Evolutionary conservation across 2,329 filamentous ascomycete genomes (phyloP).

Genomic region (Orbilia oligospora): DNA sequence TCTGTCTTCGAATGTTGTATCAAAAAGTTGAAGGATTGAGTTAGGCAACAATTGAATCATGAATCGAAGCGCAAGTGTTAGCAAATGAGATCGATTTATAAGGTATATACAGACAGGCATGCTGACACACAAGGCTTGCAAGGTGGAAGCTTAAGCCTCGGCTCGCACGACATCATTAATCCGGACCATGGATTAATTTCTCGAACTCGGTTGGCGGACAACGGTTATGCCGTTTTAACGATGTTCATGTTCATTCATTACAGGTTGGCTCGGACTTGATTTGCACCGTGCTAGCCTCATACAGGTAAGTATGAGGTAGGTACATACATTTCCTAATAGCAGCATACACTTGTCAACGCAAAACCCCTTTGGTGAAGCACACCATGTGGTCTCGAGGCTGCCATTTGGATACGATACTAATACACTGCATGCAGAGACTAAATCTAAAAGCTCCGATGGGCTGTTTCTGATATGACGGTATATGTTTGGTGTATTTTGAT

Average conservation of each 20-base stretch:
- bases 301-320: background rate
- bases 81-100: constrained; percentile 1
- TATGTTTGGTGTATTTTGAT: too few relatives aligned
- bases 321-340: too few relatives aligned
- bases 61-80: background rate
- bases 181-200: constrained; percentile 20
- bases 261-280: background rate
- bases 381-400: too few relatives aligned
- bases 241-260: background rate
- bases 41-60: background rate
- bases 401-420: too few relatives aligned
- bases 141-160: constrained; percentile 21
- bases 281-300: background rate
- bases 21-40: background rate
- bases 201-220: constrained; percentile 18
- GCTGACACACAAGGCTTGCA: background rate
- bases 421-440: too few relatives aligned
- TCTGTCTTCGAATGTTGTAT: too few relatives aligned
- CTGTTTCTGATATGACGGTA: background rate
- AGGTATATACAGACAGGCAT: background rate
- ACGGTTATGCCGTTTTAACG: constrained; percentile 37
- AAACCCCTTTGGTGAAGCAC: too few relatives aligned
- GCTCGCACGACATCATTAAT: constrained; percentile 9
- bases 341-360: too few relatives aligned
- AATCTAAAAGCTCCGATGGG: background rate